These are phyloP conservation scores for Platanthera zijinensis DNA, from an alignment of 106 monocot genomes.

Conservation along the genomic window DNA sequence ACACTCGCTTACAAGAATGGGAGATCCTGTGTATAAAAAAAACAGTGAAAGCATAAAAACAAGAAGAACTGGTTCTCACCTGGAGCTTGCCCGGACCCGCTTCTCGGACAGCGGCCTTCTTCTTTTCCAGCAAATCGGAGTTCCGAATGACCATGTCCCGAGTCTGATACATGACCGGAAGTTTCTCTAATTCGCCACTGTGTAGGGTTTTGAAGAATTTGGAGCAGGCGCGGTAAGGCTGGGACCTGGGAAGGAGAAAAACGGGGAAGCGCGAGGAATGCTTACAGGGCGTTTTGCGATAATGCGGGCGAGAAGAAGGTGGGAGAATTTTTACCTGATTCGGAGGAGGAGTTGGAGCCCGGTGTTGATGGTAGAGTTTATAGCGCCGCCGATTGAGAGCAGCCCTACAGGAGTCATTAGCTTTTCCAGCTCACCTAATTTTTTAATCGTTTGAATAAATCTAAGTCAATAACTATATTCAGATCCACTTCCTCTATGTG, in stretches of 20 bases:
- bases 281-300: neutral
- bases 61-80: constrained; percentile 15
- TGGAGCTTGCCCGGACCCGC: constrained; percentile 52
- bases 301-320: constrained; percentile 8
- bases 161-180: neutral
- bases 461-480: too few species aligned
- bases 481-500: too few species aligned
- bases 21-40: neutral
- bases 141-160: constrained; percentile 23
- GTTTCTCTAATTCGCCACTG: neutral
- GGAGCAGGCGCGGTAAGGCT: neutral
- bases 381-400: too few species aligned
- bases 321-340: neutral
- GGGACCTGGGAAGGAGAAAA: neutral
- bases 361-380: neutral
- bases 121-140: constrained; percentile 30
- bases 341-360: neutral
- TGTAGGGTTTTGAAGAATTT: neutral
- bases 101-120: constrained; percentile 43
- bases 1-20: too few species aligned
- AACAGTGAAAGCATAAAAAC: neutral
- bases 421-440: too few species aligned
- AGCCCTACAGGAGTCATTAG: too few species aligned
- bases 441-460: too few species aligned
- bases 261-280: neutral